A percentile compares a stretch with the other conserved stretches of the same genome.
Conservation (phyloP, 2,329 filamentous ascomycete genomes). For the Sclerotinia spermophila region DNA sequence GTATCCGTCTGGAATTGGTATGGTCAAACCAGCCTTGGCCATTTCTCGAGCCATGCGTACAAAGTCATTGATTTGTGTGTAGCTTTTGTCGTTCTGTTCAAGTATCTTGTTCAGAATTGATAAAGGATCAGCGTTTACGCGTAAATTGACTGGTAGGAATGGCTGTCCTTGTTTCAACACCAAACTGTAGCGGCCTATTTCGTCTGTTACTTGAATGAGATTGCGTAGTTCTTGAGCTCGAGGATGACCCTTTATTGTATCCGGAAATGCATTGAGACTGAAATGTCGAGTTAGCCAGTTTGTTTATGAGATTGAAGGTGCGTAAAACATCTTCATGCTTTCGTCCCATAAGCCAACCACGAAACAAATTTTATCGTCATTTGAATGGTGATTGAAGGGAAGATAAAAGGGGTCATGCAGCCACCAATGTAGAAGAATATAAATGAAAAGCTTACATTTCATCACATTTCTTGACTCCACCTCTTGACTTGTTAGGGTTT, state of each 20-base stretch:
- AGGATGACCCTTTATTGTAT: conserved; percentile 50
- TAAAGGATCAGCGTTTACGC: conserved; percentile 73
- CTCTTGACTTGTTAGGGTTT: conserved; percentile 73
- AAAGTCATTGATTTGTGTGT: conserved; percentile 71
- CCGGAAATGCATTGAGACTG: conserved; percentile 62
- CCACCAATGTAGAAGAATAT: background rate
- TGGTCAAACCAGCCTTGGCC: conserved; percentile 53
- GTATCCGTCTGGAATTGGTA: conserved; percentile 19
- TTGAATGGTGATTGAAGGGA: background rate
- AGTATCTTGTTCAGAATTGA: conserved; percentile 69
- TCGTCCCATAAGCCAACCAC: background rate
- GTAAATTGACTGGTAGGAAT: conserved; percentile 72
- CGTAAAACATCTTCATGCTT: background rate
- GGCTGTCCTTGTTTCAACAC: conserved; percentile 76
- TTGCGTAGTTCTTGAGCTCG: conserved; percentile 56
- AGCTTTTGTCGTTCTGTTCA: conserved; percentile 70
- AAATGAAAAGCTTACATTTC: conserved; percentile 56
- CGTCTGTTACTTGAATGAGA: conserved; percentile 69
- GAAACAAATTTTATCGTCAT: background rate
- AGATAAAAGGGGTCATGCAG: background rate
- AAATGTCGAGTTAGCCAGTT: background rate
- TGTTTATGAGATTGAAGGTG: background rate
- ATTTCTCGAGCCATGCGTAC: conserved; percentile 66
- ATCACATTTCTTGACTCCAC: conserved; percentile 72
- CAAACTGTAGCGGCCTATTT: conserved; percentile 71